phyloP scores from a whole-genome alignment of 805 yeast genomes.

The Kluyveromyces wickerhamii region DNA sequence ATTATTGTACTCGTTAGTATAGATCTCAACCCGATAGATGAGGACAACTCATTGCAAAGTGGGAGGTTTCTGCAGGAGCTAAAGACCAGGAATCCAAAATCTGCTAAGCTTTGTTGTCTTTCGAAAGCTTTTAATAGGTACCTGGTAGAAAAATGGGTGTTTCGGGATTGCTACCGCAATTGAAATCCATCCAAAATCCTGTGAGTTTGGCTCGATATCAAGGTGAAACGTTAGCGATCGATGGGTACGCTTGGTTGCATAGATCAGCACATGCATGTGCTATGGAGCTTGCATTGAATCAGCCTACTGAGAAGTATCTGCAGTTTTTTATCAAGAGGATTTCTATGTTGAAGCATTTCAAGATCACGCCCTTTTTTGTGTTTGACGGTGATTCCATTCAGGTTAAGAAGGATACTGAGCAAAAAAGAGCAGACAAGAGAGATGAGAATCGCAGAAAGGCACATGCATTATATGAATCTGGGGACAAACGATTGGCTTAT shows the following conservation, averaged over 20 bases:
- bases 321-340: constrained; percentile 62
- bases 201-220: constrained; percentile 50
- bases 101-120: no score
- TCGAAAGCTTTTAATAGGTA: no score
- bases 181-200: constrained; percentile 64
- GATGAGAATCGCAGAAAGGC: constrained; percentile 53
- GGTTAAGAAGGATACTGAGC: constrained; percentile 67
- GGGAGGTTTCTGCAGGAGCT: no score
- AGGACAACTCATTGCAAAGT: no score
- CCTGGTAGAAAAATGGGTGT: constrained; percentile 65
- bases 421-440: constrained; percentile 51
- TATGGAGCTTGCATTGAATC: constrained; percentile 62
- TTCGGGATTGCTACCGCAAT: constrained; percentile 67
- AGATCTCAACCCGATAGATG: no score
- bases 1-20: no score
- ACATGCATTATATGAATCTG: constrained; percentile 39
- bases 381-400: constrained; percentile 90
- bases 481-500: constrained; percentile 54
- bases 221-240: constrained; percentile 83
- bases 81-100: no score
- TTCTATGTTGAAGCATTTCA: constrained; percentile 55
- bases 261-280: constrained; percentile 79
- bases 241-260: constrained; percentile 95
- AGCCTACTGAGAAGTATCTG: constrained; percentile 65
- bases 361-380: constrained; percentile 77